Conservation (phyloP, 352 stramenopile species). For the Phytophthora boehmeriae region DNA sequence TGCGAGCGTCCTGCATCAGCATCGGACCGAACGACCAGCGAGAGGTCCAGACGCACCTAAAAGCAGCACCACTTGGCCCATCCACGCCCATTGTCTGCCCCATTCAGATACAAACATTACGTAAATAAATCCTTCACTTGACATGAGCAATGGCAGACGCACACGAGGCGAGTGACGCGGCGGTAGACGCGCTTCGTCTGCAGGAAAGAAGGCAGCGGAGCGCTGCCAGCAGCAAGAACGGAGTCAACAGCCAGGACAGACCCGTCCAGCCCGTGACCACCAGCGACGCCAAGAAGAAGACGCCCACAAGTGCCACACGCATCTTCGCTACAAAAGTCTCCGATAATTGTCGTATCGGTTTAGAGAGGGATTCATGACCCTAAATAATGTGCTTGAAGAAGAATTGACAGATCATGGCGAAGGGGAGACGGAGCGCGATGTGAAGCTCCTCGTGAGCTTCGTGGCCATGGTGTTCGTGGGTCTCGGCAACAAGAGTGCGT, state of each 20-base stretch:
- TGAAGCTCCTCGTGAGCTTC: slow-evolving; percentile 83
- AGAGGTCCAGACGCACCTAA: slow-evolving; percentile 39
- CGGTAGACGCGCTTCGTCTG: slow-evolving; percentile 50
- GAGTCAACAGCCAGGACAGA: slow-evolving; percentile 61
- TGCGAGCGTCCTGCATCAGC: slow-evolving; percentile 31
- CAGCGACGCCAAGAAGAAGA: slow-evolving; percentile 56
- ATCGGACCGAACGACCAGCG: not conserved
- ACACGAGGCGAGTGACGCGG: slow-evolving; percentile 61
- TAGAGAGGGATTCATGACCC: too few relatives aligned
- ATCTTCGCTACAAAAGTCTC: slow-evolving; percentile 35
- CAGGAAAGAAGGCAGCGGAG: slow-evolving; percentile 32
- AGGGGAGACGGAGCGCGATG: slow-evolving; percentile 44
- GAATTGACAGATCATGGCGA: slow-evolving; percentile 23
- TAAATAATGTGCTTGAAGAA: not conserved
- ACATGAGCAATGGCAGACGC: slow-evolving; percentile 6
- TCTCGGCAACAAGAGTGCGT: slow-evolving; percentile 86
- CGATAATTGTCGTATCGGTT: not conserved
- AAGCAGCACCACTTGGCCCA: slow-evolving; percentile 70
- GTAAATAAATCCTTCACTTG: too few relatives aligned
- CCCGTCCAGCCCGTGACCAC: slow-evolving; percentile 62
- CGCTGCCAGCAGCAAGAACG: slow-evolving; percentile 51
- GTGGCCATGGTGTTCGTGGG: slow-evolving; percentile 84
- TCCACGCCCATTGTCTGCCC: slow-evolving; percentile 79
- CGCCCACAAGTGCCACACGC: slow-evolving; percentile 46
- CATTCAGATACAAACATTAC: not conserved